phyloP scores from a whole-genome alignment of 257 asterid genomes.

The Capsicum chinense region DNA sequence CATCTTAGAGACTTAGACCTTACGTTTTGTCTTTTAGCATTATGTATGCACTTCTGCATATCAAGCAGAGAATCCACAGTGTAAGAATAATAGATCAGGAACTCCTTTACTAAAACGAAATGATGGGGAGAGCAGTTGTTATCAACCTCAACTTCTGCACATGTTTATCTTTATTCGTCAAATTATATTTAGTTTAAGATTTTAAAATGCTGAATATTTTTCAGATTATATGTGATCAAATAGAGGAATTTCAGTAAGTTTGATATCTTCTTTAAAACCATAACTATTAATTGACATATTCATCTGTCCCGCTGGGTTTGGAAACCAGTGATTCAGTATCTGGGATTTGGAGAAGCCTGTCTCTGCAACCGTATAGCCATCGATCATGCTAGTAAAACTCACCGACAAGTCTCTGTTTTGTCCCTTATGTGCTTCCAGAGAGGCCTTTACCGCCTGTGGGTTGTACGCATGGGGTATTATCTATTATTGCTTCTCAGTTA shows the following conservation, averaged over 20 bases:
- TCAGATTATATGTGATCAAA: background rate
- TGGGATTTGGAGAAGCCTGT: background rate
- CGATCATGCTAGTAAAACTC: background rate
- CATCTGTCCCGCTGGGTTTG: slow-evolving; percentile 9
- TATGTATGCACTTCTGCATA: background rate
- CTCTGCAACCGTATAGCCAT: slow-evolving; percentile 21
- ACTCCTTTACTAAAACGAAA: background rate
- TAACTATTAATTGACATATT: background rate
- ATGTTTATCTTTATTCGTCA: background rate
- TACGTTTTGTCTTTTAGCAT: background rate
- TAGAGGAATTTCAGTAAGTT: background rate
- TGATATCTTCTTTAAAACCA: background rate
- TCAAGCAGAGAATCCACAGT: background rate
- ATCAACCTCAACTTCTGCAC: background rate
- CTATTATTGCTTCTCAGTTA: background rate
- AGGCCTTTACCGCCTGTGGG: background rate
- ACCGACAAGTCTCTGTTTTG: background rate
- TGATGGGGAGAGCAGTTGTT: background rate
- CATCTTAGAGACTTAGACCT: background rate
- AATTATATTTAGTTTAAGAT: slow-evolving; percentile 1
- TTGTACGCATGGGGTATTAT: background rate
- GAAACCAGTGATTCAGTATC: background rate
- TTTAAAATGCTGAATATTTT: background rate
- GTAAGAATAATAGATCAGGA: background rate
- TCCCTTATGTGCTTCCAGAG: background rate